Conservation (phyloP, 352 stramenopile genomes). For the Phytopythium sindhum region DNA sequence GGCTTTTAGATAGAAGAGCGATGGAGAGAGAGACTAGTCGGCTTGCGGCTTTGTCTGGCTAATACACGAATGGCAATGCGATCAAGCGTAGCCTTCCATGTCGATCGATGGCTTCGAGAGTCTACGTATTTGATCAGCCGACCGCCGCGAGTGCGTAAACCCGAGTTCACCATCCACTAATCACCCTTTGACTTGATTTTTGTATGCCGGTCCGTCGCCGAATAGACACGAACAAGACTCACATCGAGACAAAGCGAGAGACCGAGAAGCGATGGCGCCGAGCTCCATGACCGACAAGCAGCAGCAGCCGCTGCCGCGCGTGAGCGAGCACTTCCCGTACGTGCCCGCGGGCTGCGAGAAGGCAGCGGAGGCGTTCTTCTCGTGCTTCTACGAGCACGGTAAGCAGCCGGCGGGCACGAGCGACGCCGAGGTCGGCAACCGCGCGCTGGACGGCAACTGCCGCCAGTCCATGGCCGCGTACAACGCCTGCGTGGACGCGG, state of each 20-base stretch:
- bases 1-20: constrained; percentile 3
- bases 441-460: constrained; percentile 49
- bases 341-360: constrained; percentile 69
- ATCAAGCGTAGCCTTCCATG: background rate
- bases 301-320: constrained; percentile 42
- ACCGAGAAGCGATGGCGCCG: constrained; percentile 5
- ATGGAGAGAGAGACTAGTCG: background rate
- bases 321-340: constrained; percentile 78
- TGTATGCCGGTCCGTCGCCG: constrained; percentile 30
- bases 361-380: constrained; percentile 68
- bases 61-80: background rate
- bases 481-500: constrained; percentile 70
- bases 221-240: constrained; percentile 3
- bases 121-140: background rate
- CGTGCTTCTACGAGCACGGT: constrained; percentile 79
- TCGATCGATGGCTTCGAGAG: background rate
- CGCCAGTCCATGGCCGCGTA: constrained; percentile 55
- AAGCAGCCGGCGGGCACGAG: constrained; percentile 56
- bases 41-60: background rate
- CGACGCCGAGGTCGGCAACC: constrained; percentile 65
- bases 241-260: background rate
- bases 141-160: background rate
- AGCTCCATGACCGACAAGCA: constrained; percentile 25
- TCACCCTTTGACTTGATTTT: constrained; percentile 32
- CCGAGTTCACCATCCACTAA: constrained; percentile 6